A percentile compares a stretch with the other conserved stretches of the same genome.
Evolutionary conservation across 2,329 filamentous ascomycete species (phyloP).

Genomic region (Sporothrix dimorphospora): DNA sequence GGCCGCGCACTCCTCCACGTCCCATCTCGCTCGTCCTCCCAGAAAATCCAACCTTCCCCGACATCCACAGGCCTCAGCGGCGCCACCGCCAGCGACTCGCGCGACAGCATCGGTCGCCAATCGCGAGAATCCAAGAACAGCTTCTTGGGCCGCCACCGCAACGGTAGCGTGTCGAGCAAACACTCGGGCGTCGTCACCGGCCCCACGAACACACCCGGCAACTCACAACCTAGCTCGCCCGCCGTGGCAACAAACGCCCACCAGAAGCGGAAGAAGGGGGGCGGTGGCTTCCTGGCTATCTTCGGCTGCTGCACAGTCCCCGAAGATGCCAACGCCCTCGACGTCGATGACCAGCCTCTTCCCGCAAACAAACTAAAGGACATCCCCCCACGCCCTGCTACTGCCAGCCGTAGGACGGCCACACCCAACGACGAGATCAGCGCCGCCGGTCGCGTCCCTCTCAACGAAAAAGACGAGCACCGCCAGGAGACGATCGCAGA

Average conservation of each 20-base stretch:
- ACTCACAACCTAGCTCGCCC: conserved; percentile 57
- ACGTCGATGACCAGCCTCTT: conserved; percentile 58
- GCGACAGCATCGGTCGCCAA: conserved; percentile 64
- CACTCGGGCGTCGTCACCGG: conserved; percentile 59
- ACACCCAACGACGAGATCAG: conserved; percentile 56
- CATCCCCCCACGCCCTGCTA: conserved; percentile 57
- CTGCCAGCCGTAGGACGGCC: conserved; percentile 57
- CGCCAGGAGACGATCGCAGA: conserved; percentile 28
- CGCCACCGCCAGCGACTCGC: conserved; percentile 60
- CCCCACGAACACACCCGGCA: conserved; percentile 52
- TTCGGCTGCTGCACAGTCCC: conserved; percentile 69
- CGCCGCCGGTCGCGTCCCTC: conserved; percentile 45
- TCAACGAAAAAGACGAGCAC: conserved; percentile 55
- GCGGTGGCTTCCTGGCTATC: conserved; percentile 55
- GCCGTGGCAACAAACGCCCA: conserved; percentile 48
- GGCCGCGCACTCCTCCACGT: conserved; percentile 59
- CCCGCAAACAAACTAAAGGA: conserved; percentile 60
- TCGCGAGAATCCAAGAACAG: conserved; percentile 69
- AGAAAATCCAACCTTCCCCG: conserved; percentile 61
- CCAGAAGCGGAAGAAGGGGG: conserved; percentile 57
- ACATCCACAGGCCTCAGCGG: conserved; percentile 64
- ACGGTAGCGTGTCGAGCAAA: conserved; percentile 70
- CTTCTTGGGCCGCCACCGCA: conserved; percentile 64
- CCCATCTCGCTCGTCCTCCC: conserved; percentile 65
- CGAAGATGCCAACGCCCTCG: conserved; percentile 59